Evolutionary conservation across 352 stramenopile species (phyloP).

Genomic region (Globisporangium splendens): DNA sequence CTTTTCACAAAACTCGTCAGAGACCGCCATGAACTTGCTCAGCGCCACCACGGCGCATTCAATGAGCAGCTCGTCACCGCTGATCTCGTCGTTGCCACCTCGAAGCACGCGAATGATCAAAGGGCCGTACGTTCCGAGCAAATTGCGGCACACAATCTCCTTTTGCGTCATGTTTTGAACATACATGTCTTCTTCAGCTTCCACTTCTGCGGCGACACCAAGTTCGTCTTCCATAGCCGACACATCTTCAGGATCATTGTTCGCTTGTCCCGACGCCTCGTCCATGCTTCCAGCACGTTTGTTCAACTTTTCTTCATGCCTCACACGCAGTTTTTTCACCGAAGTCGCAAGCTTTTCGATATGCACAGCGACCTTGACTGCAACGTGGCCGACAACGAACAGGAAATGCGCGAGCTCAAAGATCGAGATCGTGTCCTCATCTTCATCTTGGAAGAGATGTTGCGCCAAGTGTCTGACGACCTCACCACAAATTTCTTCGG

Average conservation of each 20-base stretch:
- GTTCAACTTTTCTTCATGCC: constrained; percentile 71
- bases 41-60: constrained; percentile 93
- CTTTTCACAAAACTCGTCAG: constrained; percentile 93
- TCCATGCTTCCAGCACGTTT: constrained; percentile 20
- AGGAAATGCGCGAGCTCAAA: constrained; percentile 91
- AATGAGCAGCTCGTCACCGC: constrained; percentile 73
- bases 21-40: constrained; percentile 99
- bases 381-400: constrained; percentile 94
- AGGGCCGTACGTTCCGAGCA: constrained; percentile 91
- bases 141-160: constrained; percentile 90
- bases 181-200: constrained; percentile 89
- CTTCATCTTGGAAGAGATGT: constrained; percentile 56
- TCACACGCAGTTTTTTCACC: constrained; percentile 82
- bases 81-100: constrained; percentile 54
- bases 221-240: constrained; percentile 92
- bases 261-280: constrained; percentile 18
- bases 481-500: constrained; percentile 78
- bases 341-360: constrained; percentile 88
- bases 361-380: constrained; percentile 93
- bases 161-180: constrained; percentile 90
- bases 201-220: constrained; percentile 86
- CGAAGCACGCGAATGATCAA: constrained; percentile 88
- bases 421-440: constrained; percentile 53
- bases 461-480: constrained; percentile 67
- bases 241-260: constrained; percentile 47